Evolutionary conservation across 768 basidiomycete genomes (phyloP).

Genomic region (Kwoniella europaea): DNA sequence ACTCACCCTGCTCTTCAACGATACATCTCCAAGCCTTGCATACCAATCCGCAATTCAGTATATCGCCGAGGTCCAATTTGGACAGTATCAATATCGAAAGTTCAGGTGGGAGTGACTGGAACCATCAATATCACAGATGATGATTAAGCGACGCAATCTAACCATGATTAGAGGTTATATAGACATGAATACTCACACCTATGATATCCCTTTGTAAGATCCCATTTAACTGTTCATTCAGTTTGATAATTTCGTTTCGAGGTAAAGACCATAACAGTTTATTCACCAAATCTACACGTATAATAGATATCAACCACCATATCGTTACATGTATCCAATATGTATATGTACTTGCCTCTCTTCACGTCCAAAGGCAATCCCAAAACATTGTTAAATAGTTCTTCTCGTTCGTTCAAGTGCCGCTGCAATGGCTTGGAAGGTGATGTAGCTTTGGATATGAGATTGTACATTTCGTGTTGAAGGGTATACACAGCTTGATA

Average conservation of each 20-base stretch:
- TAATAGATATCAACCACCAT: neutral
- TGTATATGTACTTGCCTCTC: conserved; percentile 17
- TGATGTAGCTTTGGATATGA: neutral
- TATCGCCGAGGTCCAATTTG: conserved; percentile 34
- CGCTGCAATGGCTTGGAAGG: conserved; percentile 3
- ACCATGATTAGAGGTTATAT: too few relatives aligned
- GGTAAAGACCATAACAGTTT: conserved; percentile 46
- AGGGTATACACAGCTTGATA: too few relatives aligned
- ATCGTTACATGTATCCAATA: neutral
- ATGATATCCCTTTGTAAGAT: conserved; percentile 51
- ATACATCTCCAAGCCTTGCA: conserved; percentile 35
- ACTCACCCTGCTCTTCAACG: conserved; percentile 39
- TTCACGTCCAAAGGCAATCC: conserved; percentile 21
- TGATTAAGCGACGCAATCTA: too few relatives aligned
- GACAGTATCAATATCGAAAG: conserved; percentile 33
- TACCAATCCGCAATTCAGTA: conserved; percentile 39
- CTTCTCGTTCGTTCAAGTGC: neutral
- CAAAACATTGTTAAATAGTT: conserved; percentile 14
- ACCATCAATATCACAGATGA: too few relatives aligned
- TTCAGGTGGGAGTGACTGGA: conserved; percentile 43
- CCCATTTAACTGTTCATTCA: conserved; percentile 26
- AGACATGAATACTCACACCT: too few relatives aligned
- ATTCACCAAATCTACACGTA: conserved; percentile 23
- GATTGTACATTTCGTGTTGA: neutral
- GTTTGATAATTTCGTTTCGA: conserved; percentile 41